phyloP scores from a whole-genome alignment of 371 early-diverging fungal genomes.

The Apophysomyces trapeziformis region DNA sequence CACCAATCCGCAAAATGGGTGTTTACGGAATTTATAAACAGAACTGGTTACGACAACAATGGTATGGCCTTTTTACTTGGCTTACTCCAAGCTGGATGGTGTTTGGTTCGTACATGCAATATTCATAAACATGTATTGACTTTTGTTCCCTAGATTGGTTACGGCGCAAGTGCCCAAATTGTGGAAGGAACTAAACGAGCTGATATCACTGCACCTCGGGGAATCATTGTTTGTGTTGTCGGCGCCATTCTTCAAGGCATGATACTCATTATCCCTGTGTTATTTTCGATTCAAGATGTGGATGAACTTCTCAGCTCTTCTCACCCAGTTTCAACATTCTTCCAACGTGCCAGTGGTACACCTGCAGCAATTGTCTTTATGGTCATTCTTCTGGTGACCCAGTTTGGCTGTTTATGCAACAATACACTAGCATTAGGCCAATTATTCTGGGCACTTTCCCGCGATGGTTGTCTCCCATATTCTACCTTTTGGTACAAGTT shows the following conservation, averaged over 20 bases:
- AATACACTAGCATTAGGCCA: conserved; percentile 22
- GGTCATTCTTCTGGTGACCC: conserved; percentile 27
- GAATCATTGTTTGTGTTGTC: conserved; percentile 44
- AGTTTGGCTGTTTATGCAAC: conserved; percentile 28
- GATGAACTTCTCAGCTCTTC: conserved; percentile 24
- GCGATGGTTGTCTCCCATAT: conserved; percentile 29
- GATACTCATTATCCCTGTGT: conserved; percentile 33
- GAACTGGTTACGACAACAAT: conserved; percentile 36
- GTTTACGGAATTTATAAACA: conserved; percentile 43
- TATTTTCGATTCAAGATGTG: conserved; percentile 50
- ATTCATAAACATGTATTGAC: background rate
- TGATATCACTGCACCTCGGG: conserved; percentile 46
- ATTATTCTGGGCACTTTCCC: conserved; percentile 32
- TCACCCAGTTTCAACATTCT: conserved; percentile 27
- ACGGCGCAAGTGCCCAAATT: conserved; percentile 49
- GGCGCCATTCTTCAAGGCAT: conserved; percentile 42
- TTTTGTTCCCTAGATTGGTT: conserved; percentile 29
- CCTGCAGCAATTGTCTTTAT: conserved; percentile 26
- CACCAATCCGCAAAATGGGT: conserved; percentile 42
- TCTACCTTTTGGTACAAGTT: conserved; percentile 30
- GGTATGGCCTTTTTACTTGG: conserved; percentile 46
- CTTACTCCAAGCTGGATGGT: conserved; percentile 45
- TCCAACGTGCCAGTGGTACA: conserved; percentile 23
- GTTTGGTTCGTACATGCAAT: conserved; percentile 23
- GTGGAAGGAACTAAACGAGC: conserved; percentile 50